These are phyloP conservation scores for Vaccinium macrocarpon DNA, from an alignment of 148 eudicot species.

Conservation along the genomic window DNA sequence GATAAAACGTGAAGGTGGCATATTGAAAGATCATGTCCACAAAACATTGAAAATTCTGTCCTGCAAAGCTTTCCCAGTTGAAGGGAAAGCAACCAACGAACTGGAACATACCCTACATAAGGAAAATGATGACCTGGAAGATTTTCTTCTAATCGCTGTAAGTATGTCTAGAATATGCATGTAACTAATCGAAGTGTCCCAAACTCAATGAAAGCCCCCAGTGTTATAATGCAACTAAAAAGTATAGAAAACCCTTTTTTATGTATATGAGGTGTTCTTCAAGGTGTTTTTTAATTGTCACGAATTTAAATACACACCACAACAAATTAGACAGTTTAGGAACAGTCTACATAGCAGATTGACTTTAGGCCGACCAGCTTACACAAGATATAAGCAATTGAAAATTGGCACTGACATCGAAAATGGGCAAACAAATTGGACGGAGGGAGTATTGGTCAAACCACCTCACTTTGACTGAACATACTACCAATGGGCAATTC, in stretches of 20 bases:
- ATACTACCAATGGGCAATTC: too few relatives aligned
- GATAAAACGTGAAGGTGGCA: neutral
- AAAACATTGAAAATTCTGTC: conserved; percentile 9
- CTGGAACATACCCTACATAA: neutral
- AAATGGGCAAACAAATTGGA: too few relatives aligned
- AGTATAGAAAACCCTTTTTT: neutral
- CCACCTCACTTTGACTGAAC: neutral
- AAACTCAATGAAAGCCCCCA: neutral
- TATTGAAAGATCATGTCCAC: neutral
- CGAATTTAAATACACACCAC: neutral
- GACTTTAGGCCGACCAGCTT: neutral
- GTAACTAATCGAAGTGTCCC: neutral
- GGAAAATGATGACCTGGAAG: neutral
- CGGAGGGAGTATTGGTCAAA: neutral
- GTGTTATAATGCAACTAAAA: conserved; percentile 4
- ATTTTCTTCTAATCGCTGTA: neutral
- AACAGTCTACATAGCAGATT: neutral
- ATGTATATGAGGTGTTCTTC: neutral
- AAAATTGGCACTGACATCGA: too few relatives aligned
- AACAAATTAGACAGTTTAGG: neutral
- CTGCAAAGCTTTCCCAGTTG: neutral
- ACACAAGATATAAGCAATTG: neutral
- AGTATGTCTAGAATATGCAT: neutral
- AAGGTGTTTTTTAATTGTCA: neutral
- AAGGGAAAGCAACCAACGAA: neutral